Conservation (phyloP, 225 moss, liverwort and hornwort species). For the Pseudoscleropodium purum region DNA sequence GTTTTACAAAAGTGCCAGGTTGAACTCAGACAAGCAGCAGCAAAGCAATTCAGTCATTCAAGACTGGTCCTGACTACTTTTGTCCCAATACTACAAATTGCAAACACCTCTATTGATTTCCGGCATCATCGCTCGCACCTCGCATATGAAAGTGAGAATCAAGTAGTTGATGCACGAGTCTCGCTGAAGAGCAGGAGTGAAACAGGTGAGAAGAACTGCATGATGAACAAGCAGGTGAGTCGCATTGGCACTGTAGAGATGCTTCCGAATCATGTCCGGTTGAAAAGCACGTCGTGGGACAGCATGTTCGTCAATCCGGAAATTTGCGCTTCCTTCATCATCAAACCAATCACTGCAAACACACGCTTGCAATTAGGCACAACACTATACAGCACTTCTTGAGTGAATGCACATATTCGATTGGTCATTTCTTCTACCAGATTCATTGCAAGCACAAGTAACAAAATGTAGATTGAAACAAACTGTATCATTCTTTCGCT, state of each 20-base stretch:
- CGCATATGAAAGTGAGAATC: constrained; percentile 81
- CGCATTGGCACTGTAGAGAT: constrained; percentile 55
- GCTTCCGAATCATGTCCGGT: constrained; percentile 30
- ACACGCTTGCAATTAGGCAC: not conserved
- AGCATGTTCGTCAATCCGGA: constrained; percentile 41
- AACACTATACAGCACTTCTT: not conserved
- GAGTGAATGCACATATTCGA: not conserved
- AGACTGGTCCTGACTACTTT: not conserved
- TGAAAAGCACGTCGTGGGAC: constrained; percentile 38
- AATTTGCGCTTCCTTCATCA: constrained; percentile 30
- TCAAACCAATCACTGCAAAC: constrained; percentile 58
- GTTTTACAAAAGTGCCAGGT: not conserved
- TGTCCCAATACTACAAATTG: not conserved
- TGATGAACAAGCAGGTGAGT: constrained; percentile 78
- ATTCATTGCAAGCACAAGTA: not conserved
- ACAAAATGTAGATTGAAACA: not conserved
- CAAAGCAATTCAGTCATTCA: not conserved
- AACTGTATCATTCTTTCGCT: too few relatives aligned
- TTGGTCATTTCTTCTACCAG: not conserved
- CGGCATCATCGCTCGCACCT: constrained; percentile 22
- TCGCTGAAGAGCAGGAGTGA: constrained; percentile 59
- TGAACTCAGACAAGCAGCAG: not conserved
- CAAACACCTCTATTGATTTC: not conserved
- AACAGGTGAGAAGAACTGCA: constrained; percentile 79
- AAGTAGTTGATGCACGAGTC: constrained; percentile 74